A percentile compares a stretch with the other conserved stretches of the same genome.
Conservation (phyloP, 2,329 filamentous ascomycete species). For the Botrytis galanthina region DNA sequence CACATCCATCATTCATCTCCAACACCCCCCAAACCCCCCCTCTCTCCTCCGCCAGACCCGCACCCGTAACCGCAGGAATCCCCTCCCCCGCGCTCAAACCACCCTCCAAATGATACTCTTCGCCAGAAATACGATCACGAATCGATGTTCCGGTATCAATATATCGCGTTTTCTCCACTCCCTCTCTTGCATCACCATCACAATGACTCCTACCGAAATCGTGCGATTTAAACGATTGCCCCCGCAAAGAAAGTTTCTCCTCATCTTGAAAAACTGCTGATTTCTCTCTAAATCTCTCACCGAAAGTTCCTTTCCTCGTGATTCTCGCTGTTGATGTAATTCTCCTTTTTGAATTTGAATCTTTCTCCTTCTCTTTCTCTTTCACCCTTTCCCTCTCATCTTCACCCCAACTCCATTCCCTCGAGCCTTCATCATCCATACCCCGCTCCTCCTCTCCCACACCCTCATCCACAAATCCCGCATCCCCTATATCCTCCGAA, state of each 20-base stretch:
- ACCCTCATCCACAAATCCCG: no score
- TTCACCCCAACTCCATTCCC: background rate
- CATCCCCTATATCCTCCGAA: background rate
- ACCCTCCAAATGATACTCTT: background rate
- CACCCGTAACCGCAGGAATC: background rate
- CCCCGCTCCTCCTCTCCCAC: background rate
- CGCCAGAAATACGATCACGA: background rate
- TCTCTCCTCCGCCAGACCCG: no score
- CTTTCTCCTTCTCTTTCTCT: background rate
- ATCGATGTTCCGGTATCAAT: background rate
- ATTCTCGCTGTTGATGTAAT: background rate
- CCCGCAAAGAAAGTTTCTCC: background rate
- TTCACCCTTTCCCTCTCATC: background rate
- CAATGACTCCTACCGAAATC: background rate
- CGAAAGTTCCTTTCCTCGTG: background rate
- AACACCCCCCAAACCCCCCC: no score
- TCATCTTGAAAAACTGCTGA: background rate
- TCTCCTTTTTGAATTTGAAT: background rate
- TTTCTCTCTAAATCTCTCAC: background rate
- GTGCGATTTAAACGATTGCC: background rate
- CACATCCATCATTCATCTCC: no score
- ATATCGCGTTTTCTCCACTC: background rate
- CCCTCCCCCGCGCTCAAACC: background rate
- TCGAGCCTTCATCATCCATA: background rate
- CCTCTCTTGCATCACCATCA: background rate